Evolutionary conservation across 2,329 filamentous ascomycete species (phyloP).

Genomic region (Macrophomina phaseolina): DNA sequence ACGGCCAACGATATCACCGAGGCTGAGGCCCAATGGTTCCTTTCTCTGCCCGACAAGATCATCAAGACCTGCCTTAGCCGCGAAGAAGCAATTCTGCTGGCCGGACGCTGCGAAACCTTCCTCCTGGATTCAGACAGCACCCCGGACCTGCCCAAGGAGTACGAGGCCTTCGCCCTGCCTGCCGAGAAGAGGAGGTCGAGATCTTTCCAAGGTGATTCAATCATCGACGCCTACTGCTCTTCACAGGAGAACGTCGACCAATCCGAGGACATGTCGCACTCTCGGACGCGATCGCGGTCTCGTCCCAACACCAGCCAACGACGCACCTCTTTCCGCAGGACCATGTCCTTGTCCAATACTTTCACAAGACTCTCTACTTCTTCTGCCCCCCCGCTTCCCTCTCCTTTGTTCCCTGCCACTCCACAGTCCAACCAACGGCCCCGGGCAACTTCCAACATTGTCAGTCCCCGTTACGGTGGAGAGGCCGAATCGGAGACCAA

Average conservation of each 20-base stretch:
- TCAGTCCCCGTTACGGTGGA: slow-evolving; percentile 35
- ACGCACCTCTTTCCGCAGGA: slow-evolving; percentile 66
- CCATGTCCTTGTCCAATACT: slow-evolving; percentile 72
- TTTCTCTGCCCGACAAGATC: slow-evolving; percentile 74
- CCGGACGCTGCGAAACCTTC: slow-evolving; percentile 56
- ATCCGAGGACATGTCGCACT: slow-evolving; percentile 3
- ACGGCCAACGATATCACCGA: slow-evolving; percentile 49
- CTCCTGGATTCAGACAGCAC: slow-evolving; percentile 34
- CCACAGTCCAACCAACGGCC: slow-evolving; percentile 31
- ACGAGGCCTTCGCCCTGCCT: neutral
- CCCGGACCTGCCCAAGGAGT: slow-evolving; percentile 14
- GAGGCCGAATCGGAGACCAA: slow-evolving; percentile 70
- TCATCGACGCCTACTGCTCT: slow-evolving; percentile 5
- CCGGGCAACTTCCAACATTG: slow-evolving; percentile 21
- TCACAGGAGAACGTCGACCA: slow-evolving; percentile 1
- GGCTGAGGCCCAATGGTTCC: slow-evolving; percentile 70
- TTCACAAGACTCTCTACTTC: slow-evolving; percentile 62
- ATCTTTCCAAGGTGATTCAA: slow-evolving; percentile 13
- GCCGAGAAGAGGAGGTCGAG: slow-evolving; percentile 21
- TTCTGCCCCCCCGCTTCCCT: slow-evolving; percentile 51
- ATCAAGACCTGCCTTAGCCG: slow-evolving; percentile 71
- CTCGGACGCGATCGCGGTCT: neutral
- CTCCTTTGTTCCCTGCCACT: slow-evolving; percentile 39
- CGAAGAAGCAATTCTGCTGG: slow-evolving; percentile 71
- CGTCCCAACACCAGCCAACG: slow-evolving; percentile 27